phyloP scores from a whole-genome alignment of 208 protist genomes.

The Wallacemonas sp. region DNA sequence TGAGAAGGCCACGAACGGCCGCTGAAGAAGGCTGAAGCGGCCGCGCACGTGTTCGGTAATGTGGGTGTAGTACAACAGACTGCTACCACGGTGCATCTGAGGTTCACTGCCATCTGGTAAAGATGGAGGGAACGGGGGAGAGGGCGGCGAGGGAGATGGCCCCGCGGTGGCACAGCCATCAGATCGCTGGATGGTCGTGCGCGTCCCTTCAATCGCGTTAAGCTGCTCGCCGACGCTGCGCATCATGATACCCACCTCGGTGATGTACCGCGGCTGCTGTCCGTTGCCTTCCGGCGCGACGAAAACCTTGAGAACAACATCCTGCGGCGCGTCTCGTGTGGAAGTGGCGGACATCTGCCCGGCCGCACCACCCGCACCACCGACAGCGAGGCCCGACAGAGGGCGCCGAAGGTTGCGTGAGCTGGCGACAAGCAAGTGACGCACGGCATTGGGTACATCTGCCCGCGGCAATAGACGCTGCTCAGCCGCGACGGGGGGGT shows the following conservation, averaged over 20 bases:
- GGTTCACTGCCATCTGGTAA: background rate
- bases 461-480: background rate
- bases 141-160: background rate
- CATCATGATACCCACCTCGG: conserved; percentile 31
- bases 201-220: conserved; percentile 27
- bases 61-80: conserved; percentile 34
- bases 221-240: conserved; percentile 32
- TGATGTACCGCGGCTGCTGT: conserved; percentile 39
- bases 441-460: background rate
- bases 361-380: conserved; percentile 1
- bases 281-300: conserved; percentile 37
- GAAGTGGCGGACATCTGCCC: background rate
- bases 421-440: background rate
- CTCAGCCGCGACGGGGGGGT: too few relatives aligned
- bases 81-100: background rate
- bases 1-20: conserved; percentile 70
- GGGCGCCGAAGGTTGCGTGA: background rate
- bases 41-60: conserved; percentile 28
- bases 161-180: too few relatives aligned
- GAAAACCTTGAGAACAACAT: conserved; percentile 80
- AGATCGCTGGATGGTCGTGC: too few relatives aligned
- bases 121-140: background rate
- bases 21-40: conserved; percentile 62
- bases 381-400: conserved; percentile 3
- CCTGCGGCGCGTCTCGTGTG: conserved; percentile 13